Base-by-base conservation (phyloP, 2,329 filamentous ascomycete species). In the Calonectria pauciramosa region DNA sequence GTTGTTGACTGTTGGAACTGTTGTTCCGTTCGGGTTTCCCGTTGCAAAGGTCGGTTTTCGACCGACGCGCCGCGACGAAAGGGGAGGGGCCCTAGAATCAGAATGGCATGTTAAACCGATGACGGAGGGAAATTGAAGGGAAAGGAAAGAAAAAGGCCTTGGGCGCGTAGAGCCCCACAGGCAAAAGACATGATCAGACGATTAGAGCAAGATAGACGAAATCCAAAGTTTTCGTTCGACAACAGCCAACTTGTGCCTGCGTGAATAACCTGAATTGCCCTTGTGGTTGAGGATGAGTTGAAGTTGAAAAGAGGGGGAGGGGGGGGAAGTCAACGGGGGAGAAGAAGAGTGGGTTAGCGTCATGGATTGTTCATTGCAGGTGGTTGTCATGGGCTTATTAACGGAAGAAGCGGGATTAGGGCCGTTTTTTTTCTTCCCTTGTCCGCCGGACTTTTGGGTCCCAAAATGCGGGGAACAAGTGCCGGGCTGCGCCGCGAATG, bases 121-220 rank as follows among this genome's bases (percentile, higher is more conserved):
- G 34, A 38, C 8, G 8, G 23, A 28, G 34, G 9, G 44, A 26
- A 2, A 18, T 10, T 14, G 23, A 10, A 28, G 49, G 51, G 60
- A 70, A 70, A 66, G 41, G 34, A 8, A 38, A 49, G 52, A n/a
- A 51, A 73, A 70, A 67, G 44, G 47, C 41, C 34, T 66, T 59
- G 60, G 60, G 30, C 30, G 44, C 59, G 65, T 34, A 49, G 59
- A 63, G 28, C 54, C 26, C 16, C 9, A 8, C 9, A 51, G 52
- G 38, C 59, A 54, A 56, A 63, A 73, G 60, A 70, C 26, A 73
- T 18, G 71, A 70, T 67, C 69, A 67, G 67, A 73, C 59, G 71
- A 70, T 54, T 70, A 73, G 67, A 73, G 71, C 41, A 63, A 67
- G 67, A 73, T 70, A 73, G 71, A 73, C 41, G 59, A 51, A 67